phyloP scores from a whole-genome alignment of 108 stramenopile genomes.

The Nitzschia putrida region DNA sequence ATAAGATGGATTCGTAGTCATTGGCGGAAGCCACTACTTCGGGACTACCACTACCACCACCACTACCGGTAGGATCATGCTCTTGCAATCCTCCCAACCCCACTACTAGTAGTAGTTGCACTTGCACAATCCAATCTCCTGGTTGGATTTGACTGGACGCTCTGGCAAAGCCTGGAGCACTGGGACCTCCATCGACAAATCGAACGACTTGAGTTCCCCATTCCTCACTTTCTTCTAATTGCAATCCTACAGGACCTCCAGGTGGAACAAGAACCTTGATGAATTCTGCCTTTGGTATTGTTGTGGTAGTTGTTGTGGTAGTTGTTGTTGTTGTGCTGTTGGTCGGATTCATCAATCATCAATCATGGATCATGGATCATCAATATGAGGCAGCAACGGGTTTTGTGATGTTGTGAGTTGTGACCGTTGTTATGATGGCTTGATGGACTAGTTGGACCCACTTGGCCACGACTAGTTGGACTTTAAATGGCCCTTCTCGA shows the following conservation, averaged over 20 bases:
- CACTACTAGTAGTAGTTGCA: too few relatives aligned
- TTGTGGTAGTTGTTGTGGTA: not conserved
- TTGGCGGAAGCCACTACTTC: too few relatives aligned
- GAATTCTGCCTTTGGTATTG: constrained; percentile 9
- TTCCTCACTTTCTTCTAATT: constrained; percentile 45
- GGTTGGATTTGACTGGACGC: constrained; percentile 45
- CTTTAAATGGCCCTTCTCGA: not conserved
- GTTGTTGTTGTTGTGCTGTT: too few relatives aligned
- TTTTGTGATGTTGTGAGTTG: not conserved
- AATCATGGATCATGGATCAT: not conserved
- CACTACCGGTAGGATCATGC: too few relatives aligned
- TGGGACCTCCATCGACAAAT: constrained; percentile 48
- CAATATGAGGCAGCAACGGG: not conserved
- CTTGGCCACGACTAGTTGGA: not conserved
- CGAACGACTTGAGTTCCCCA: constrained; percentile 45
- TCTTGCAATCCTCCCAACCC: too few relatives aligned
- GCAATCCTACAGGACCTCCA: constrained; percentile 58
- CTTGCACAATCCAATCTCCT: constrained; percentile 42
- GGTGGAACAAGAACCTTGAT: constrained; percentile 28
- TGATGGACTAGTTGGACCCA: not conserved
- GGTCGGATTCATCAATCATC: too few relatives aligned
- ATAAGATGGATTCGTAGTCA: too few relatives aligned
- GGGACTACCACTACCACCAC: too few relatives aligned
- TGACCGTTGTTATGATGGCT: not conserved
- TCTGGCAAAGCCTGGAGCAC: constrained; percentile 45